Base-by-base conservation (phyloP, 208 protist genomes). In the Wallacemonas sp. region DNA sequence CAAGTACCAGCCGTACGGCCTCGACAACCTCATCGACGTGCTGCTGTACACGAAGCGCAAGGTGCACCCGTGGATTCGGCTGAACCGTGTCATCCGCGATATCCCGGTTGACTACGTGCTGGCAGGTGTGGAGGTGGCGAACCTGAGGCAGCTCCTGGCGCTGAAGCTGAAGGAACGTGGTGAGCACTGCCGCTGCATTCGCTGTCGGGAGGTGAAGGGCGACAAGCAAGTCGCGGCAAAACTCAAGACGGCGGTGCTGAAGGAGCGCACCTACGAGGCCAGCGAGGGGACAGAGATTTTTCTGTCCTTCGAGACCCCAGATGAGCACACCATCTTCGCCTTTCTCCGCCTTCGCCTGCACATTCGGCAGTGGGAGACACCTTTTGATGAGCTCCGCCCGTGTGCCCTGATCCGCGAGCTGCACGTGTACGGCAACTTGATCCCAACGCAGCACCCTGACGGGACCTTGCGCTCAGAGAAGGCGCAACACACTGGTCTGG, bases 31-130 rank as follows among this genome's bases (percentile, higher is more conserved):
- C 1, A 83, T 99, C 49, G 95, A 98, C 29, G 83, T 99, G 27
- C 76, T 99, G 38, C 92, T 99, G 21, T 86, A 97, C 63, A 93
- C 98, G 29, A 92, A 99, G 41, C 60, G 80, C 0, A 63, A 97
- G 0, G 96, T 99, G 1, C 98, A 98, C 29, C 99, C 98, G n/a
- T 99, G 98, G 98, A 98, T 98, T 1, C 83, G 99, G 27, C 87
- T 99, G 1, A 99, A 99, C 81, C 83, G 98, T 21, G 96, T 99
- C 23, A 96, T 99, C 44, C 80, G 97, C 32, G 98, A 99, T 83
- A 99, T 99, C 55, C 98, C 98, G 16, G 94, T 98, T 67, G 97
- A 98, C 36, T 94, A 99, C 60, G 97, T 99, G 6, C 84, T 98
- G 1, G 88, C 82, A 14, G 98, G 98, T 38, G 96, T 99, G 8